Evolutionary conservation across 1,284 basidiomycete species (phyloP), one percentile per base, ranked within the genome.

Genomic region (Ceratobasidium sp.): DNA sequence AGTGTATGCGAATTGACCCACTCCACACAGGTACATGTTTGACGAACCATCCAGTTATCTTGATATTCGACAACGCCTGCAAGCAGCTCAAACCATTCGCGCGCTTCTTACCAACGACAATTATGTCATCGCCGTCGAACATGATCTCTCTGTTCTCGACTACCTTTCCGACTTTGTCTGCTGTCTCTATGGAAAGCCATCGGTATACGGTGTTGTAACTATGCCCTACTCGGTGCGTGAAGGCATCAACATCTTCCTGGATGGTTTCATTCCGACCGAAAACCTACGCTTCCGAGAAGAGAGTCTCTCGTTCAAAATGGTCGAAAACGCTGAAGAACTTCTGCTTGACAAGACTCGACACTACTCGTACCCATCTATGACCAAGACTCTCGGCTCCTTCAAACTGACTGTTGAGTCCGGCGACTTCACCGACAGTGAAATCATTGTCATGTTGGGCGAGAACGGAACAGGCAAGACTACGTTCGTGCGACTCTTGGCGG

Each of bases 391-490:
- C 60, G 97, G 97, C 45, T 83, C 84, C 79, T 98, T 99, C 91
- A 97, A 98, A 85, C 90, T 99, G 65, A 93, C 95, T 61, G 94
- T 98, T 77, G 90, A 96, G 81, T 85, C 84, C 0, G 97, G 97
- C 37, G 89, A 89, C 66, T 98, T 98, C 85, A 95, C 96, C 20
- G 96, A 98, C 83, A 97, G 95, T 1, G 96, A 99, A 83, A 98
- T 98, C 83, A 95, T 98, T 80, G 96, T 99, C 83, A 94, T 98
- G 91, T 87, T 98, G 45, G 96, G 96, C 78, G 96, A 99, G 88
- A 99, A 99, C 84, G 96, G 96, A 74, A 99, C 95, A 11, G 96
- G 96, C 61, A 99, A 99, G 88, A 98, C 97, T 64, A 99, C 96
- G 0, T 94, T 99, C 83, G 94, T 99, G 77, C 93, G 96, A 79